Conservation (phyloP, 176 grass and related monocot species). For the Avena atlantica region DNA sequence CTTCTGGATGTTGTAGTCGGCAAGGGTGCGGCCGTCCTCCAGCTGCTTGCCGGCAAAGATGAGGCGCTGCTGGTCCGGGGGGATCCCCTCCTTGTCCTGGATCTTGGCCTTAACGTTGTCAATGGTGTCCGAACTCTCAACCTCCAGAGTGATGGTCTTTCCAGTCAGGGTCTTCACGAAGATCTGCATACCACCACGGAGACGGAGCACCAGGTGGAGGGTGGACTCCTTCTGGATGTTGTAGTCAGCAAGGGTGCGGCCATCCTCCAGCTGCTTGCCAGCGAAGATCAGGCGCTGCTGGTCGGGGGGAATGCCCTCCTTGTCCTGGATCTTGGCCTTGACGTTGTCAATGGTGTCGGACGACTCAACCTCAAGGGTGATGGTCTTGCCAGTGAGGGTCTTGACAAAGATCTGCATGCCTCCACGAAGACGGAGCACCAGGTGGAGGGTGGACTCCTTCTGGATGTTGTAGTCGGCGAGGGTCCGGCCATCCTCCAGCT, state of each 20-base stretch:
- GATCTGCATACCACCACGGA: slow-evolving; percentile 53
- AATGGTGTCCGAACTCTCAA: slow-evolving; percentile 52
- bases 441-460: slow-evolving; percentile 67
- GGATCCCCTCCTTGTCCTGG: slow-evolving; percentile 76
- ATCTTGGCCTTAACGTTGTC: slow-evolving; percentile 77
- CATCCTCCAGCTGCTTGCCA: slow-evolving; percentile 69
- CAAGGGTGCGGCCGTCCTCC: slow-evolving; percentile 69
- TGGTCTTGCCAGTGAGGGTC: slow-evolving; percentile 60
- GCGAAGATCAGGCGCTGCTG: slow-evolving; percentile 62
- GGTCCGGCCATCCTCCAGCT: slow-evolving; percentile 65
- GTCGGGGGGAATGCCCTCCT: slow-evolving; percentile 68
- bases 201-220: slow-evolving; percentile 39
- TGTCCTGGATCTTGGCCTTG: slow-evolving; percentile 79
- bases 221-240: slow-evolving; percentile 74
- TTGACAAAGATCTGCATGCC: slow-evolving; percentile 73
- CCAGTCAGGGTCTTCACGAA: slow-evolving; percentile 78
- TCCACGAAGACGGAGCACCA: slow-evolving; percentile 59
- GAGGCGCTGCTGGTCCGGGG: slow-evolving; percentile 66
- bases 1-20: slow-evolving; percentile 77
- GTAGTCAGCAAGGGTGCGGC: slow-evolving; percentile 48
- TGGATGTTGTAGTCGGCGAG: slow-evolving; percentile 69
- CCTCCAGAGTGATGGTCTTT: slow-evolving; percentile 66
- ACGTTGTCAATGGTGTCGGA: slow-evolving; percentile 65
- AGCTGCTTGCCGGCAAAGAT: slow-evolving; percentile 71
- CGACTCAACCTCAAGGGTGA: slow-evolving; percentile 60